phyloP scores from a whole-genome alignment of 768 basidiomycete genomes.

The Suillus plorans region DNA sequence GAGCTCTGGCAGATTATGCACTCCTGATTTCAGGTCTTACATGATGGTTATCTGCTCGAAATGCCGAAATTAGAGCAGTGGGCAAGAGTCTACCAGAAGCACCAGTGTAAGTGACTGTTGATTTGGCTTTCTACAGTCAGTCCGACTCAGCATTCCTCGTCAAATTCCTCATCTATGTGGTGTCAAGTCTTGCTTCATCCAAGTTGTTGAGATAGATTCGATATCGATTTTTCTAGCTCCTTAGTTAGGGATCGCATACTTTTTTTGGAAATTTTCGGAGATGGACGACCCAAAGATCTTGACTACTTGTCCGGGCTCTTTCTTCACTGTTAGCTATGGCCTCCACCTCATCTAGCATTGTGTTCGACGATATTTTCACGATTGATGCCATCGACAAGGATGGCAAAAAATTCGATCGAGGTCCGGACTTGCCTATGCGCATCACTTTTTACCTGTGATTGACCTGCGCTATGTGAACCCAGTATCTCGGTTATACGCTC shows the following conservation, averaged over 20 bases:
- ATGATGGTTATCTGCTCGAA: background rate
- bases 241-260: background rate
- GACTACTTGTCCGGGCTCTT: background rate
- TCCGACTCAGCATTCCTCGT: too few relatives aligned
- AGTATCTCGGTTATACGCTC: slow-evolving; percentile 92
- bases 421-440: slow-evolving; percentile 38
- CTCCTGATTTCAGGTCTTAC: slow-evolving; percentile 15
- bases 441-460: background rate
- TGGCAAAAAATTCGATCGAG: slow-evolving; percentile 98
- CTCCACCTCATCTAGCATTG: slow-evolving; percentile 64
- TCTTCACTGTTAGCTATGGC: slow-evolving; percentile 39
- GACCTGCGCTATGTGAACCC: slow-evolving; percentile 15
- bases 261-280: background rate
- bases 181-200: background rate
- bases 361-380: slow-evolving; percentile 93
- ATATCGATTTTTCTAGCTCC: background rate
- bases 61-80: background rate
- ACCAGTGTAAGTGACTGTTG: background rate
- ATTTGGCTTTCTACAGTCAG: background rate
- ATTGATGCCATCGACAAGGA: slow-evolving; percentile 85
- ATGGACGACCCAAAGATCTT: background rate
- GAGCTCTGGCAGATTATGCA: slow-evolving; percentile 69
- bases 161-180: background rate
- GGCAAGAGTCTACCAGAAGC: background rate
- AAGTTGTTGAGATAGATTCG: background rate